Conservation (phyloP, 495 filamentous ascomycete genomes). For the Glonium stellatum region DNA sequence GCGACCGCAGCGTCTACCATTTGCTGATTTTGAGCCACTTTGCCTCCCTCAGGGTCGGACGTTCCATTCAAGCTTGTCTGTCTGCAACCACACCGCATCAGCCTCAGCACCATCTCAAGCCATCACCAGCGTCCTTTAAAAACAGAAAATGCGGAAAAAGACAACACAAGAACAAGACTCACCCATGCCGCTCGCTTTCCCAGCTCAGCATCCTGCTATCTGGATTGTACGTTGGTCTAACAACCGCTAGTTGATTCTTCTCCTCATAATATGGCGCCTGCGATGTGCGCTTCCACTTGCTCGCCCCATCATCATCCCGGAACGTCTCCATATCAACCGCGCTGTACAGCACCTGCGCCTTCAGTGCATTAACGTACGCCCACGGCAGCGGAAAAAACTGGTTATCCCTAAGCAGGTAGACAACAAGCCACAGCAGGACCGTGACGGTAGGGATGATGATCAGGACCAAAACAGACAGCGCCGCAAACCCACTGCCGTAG, state of each 20-base stretch:
- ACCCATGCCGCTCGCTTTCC: neutral
- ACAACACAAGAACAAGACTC: neutral
- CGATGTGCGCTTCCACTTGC: neutral
- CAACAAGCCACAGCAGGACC: neutral
- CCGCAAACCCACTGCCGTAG: neutral
- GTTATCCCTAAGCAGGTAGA: neutral
- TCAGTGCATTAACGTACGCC: neutral
- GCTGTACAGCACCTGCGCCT: neutral
- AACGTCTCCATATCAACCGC: neutral
- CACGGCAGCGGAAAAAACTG: neutral
- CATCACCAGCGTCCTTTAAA: neutral
- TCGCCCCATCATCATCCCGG: neutral
- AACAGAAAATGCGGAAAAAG: too few species aligned
- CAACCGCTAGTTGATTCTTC: neutral
- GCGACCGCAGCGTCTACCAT: too few species aligned
- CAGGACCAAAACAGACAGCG: neutral
- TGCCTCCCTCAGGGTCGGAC: neutral
- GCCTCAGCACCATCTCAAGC: neutral
- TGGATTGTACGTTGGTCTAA: neutral
- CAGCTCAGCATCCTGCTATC: neutral
- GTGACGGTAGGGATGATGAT: neutral
- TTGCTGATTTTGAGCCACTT: neutral
- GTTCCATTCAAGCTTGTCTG: neutral
- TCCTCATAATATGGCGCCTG: neutral
- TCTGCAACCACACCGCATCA: neutral